Percentiles rank a stretch among this genome's conserved stretches.
Evolutionary conservation across 2,329 filamentous ascomycete genomes (phyloP).

Genomic region (Fusarium pilosicola): DNA sequence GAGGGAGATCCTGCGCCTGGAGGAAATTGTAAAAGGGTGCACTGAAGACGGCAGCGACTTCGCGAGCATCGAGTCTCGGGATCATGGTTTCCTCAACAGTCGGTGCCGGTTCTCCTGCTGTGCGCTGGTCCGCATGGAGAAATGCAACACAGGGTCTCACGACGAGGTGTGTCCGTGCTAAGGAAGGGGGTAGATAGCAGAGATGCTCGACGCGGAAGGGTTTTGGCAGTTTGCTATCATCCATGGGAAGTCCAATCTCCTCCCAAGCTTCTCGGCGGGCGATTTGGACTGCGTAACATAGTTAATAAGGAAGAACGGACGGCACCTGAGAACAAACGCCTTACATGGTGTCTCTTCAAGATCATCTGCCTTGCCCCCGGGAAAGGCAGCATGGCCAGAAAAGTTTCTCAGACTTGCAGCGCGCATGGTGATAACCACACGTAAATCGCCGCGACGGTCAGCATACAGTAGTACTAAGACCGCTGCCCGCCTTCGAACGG

Average conservation of each 20-base stretch:
- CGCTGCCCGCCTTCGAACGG: slow-evolving; percentile 77
- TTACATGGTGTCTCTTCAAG: slow-evolving; percentile 69
- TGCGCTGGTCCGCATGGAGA: slow-evolving; percentile 70
- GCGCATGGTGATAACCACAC: slow-evolving; percentile 75
- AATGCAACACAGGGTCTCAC: slow-evolving; percentile 83
- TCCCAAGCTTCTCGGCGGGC: slow-evolving; percentile 91
- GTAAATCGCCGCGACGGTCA: slow-evolving; percentile 81
- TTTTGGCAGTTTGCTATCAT: slow-evolving; percentile 73
- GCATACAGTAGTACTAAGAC: slow-evolving; percentile 90
- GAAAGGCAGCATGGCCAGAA: slow-evolving; percentile 89
- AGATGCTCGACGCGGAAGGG: slow-evolving; percentile 90
- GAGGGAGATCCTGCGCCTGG: slow-evolving; percentile 64
- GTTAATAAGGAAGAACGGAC: neutral
- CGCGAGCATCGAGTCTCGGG: slow-evolving; percentile 84
- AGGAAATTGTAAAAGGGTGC: slow-evolving; percentile 90
- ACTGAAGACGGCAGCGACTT: slow-evolving; percentile 94
- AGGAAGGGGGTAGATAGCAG: slow-evolving; percentile 80
- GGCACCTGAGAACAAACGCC: slow-evolving; percentile 25
- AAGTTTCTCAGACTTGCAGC: slow-evolving; percentile 71
- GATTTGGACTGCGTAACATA: slow-evolving; percentile 71
- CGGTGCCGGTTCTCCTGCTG: slow-evolving; percentile 44
- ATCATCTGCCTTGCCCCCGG: slow-evolving; percentile 77
- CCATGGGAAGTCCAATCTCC: slow-evolving; percentile 87
- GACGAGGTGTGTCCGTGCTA: slow-evolving; percentile 77
- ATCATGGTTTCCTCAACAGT: slow-evolving; percentile 77